phyloP scores from a whole-genome alignment of 2,329 filamentous ascomycete genomes.

The Beauveria medogensis region DNA sequence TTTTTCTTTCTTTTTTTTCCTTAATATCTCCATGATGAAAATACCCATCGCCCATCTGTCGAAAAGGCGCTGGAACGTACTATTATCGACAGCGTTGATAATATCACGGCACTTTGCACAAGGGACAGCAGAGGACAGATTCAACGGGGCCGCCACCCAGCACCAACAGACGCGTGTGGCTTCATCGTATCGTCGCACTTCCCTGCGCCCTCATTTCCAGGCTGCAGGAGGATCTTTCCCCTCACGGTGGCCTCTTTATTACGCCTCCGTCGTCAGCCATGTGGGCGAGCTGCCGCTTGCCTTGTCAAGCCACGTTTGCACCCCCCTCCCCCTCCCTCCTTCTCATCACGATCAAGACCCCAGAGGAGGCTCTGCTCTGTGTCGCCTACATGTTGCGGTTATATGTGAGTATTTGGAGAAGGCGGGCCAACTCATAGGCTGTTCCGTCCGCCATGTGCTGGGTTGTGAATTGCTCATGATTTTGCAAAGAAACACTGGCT shows the following conservation, averaged over 20 bases:
- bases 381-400: background rate
- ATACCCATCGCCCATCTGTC: too few species aligned
- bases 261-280: conserved; percentile 1
- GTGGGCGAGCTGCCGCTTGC: background rate
- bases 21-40: background rate
- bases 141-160: background rate
- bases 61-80: too few species aligned
- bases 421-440: too few species aligned
- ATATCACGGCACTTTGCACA: background rate
- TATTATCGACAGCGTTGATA: background rate
- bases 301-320: background rate
- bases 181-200: conserved; percentile 6
- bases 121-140: background rate
- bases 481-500: too few species aligned
- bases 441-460: background rate
- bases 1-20: background rate
- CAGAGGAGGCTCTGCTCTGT: background rate
- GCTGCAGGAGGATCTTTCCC: background rate
- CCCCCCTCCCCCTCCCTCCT: background rate
- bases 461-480: too few species aligned
- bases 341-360: background rate
- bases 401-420: background rate
- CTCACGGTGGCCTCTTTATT: background rate
- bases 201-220: background rate
- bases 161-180: background rate